Conservation (phyloP, 106 monocot genomes). For the Dactylorhiza incarnata region DNA sequence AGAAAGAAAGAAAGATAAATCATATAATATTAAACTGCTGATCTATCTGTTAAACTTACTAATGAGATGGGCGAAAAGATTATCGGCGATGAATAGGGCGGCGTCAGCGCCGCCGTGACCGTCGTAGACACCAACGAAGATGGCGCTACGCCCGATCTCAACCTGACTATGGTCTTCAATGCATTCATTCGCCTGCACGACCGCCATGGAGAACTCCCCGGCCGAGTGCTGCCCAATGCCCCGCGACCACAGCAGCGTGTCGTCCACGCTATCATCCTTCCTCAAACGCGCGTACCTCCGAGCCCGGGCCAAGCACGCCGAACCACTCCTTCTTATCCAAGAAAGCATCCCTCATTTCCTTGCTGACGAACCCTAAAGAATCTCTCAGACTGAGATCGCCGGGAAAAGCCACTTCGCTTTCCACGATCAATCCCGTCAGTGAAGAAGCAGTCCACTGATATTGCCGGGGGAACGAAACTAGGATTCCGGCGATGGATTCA, state of each 20-base stretch:
- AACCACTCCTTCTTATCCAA: constrained; percentile 48
- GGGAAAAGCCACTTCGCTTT: not conserved
- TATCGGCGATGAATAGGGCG: constrained; percentile 12
- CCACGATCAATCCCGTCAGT: not conserved
- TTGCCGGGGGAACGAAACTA: not conserved
- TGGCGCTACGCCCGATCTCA: constrained; percentile 48
- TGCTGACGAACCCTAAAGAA: not conserved
- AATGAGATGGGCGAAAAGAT: constrained; percentile 12
- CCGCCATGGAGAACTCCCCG: constrained; percentile 80
- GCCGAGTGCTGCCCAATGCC: constrained; percentile 55
- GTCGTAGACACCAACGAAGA: constrained; percentile 35
- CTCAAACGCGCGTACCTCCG: constrained; percentile 65
- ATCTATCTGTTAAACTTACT: not conserved
- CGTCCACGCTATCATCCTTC: constrained; percentile 60
- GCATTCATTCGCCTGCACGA: constrained; percentile 71
- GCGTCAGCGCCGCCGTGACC: constrained; percentile 24
- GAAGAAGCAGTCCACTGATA: not conserved
- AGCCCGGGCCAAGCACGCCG: constrained; percentile 59
- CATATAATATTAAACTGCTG: not conserved
- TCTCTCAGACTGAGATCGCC: not conserved
- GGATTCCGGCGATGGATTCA: not conserved
- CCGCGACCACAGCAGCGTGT: constrained; percentile 68
- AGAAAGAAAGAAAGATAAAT: not conserved
- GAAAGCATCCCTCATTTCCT: constrained; percentile 91
- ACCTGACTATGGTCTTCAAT: constrained; percentile 91